Evolutionary conservation across 768 basidiomycete species (phyloP).

Genomic region (Trametes villosa): DNA sequence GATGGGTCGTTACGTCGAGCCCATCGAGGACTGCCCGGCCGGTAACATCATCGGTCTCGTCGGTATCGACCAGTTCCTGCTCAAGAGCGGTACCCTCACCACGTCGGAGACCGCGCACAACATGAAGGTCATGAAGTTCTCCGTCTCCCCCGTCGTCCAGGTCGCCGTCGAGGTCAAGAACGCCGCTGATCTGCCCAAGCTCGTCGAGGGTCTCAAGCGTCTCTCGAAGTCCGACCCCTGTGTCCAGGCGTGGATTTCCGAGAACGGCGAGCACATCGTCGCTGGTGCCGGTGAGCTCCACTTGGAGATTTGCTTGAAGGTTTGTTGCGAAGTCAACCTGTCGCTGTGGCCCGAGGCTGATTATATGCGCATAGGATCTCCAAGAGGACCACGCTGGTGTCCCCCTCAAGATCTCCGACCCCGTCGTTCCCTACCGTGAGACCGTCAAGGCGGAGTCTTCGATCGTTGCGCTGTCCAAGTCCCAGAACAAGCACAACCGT

Average conservation of each 20-base stretch:
- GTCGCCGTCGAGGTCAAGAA: constrained; percentile 99
- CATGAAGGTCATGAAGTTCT: constrained; percentile 99
- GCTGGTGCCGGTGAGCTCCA: constrained; percentile 99
- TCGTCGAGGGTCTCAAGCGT: constrained; percentile 99
- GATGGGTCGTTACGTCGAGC: constrained; percentile 99
- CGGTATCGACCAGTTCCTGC: constrained; percentile 99
- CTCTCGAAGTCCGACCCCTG: constrained; percentile 99
- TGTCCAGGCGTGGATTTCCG: constrained; percentile 92
- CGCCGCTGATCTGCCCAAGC: constrained; percentile 97
- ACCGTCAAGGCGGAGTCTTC: constrained; percentile 95
- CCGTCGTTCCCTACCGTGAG: constrained; percentile 97
- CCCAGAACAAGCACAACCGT: constrained; percentile 99
- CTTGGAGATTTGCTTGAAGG: constrained; percentile 99
- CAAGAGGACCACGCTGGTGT: constrained; percentile 99
- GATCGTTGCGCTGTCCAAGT: constrained; percentile 97
- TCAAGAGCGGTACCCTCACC: constrained; percentile 98
- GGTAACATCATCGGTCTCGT: constrained; percentile 99
- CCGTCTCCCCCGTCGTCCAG: constrained; percentile 98
- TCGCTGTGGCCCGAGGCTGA: neutral
- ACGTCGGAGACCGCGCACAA: constrained; percentile 99
- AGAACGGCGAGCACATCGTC: constrained; percentile 97
- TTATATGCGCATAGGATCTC: constrained; percentile 67
- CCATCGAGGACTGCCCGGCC: constrained; percentile 98
- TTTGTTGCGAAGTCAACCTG: constrained; percentile 31
- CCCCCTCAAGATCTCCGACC: constrained; percentile 97